Evolutionary conservation across 805 yeast genomes (phyloP).

Genomic region (Kuraishia hungarica): DNA sequence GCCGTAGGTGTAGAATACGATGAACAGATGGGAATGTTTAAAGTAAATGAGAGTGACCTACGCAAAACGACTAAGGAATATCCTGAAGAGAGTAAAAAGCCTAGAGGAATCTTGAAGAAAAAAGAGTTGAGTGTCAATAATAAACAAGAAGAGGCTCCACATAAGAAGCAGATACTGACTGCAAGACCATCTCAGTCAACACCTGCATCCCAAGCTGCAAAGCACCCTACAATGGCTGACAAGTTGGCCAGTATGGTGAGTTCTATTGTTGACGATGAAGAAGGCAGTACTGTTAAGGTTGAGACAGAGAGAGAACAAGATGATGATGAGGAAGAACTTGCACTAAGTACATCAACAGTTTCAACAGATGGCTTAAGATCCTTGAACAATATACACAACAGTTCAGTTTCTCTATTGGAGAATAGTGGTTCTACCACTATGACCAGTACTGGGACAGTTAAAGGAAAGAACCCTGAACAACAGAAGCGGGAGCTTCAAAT

Average conservation of each 20-base stretch:
- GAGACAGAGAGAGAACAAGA: not conserved
- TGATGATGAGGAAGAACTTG: not conserved
- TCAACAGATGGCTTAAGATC: not conserved
- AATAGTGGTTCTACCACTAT: not conserved
- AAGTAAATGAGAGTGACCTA: conserved; percentile 4
- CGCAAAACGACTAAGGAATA: not conserved
- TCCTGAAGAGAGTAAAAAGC: no score
- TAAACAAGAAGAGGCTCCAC: not conserved
- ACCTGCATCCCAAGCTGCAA: not conserved
- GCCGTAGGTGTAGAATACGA: conserved; percentile 20
- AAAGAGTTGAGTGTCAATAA: not conserved
- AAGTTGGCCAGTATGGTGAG: conserved; percentile 20
- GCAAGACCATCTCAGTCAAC: not conserved
- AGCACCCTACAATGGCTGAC: not conserved
- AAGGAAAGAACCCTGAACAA: not conserved
- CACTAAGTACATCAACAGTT: not conserved
- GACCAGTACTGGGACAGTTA: not conserved
- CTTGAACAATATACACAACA: not conserved
- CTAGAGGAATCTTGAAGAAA: not conserved
- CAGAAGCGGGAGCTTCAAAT: not conserved
- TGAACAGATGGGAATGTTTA: conserved; percentile 7
- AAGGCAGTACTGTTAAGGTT: not conserved
- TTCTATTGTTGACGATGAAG: conserved; percentile 18
- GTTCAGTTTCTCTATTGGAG: not conserved
- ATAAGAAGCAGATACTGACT: not conserved